Conservation (phyloP, 441 rosid genomes). For the Pelargonium australe region DNA sequence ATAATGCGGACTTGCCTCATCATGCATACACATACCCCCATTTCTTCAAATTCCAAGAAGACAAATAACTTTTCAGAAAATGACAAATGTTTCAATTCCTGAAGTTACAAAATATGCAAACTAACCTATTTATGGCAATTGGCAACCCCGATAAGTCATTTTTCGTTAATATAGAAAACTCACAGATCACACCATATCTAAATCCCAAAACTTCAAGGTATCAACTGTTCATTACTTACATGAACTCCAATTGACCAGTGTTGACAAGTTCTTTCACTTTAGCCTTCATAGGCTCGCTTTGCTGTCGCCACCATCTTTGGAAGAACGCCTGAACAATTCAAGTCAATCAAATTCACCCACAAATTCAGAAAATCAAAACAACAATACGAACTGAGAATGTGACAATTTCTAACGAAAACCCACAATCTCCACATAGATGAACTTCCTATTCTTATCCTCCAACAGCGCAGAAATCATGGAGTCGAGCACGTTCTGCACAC, state of each 20-base stretch:
- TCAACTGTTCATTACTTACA: conserved; percentile 27
- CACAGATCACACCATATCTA: not conserved
- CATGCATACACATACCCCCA: conserved; percentile 70
- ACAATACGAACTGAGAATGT: not conserved
- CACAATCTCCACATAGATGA: conserved; percentile 66
- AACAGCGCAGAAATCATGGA: conserved; percentile 63
- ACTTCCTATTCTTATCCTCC: conserved; percentile 66
- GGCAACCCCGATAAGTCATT: not conserved
- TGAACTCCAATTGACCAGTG: conserved; percentile 66
- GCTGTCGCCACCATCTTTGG: conserved; percentile 78
- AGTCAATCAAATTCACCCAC: not conserved
- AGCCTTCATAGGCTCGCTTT: conserved; percentile 42
- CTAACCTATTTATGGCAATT: too few species aligned
- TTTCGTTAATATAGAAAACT: not conserved
- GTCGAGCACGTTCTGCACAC: conserved; percentile 75
- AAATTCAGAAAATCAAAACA: not conserved
- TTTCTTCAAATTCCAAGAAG: conserved; percentile 33
- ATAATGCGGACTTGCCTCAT: conserved; percentile 58
- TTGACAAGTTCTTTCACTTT: conserved; percentile 55
- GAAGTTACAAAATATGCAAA: too few species aligned
- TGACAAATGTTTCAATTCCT: too few species aligned
- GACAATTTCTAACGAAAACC: not conserved
- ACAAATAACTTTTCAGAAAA: conserved; percentile 10
- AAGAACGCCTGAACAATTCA: conserved; percentile 46
- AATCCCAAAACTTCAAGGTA: not conserved